Evolutionary conservation across 345 rosid species (phyloP), one percentile per base, ranked within the genome.

Genomic region (Euphorbia pulcherrima): DNA sequence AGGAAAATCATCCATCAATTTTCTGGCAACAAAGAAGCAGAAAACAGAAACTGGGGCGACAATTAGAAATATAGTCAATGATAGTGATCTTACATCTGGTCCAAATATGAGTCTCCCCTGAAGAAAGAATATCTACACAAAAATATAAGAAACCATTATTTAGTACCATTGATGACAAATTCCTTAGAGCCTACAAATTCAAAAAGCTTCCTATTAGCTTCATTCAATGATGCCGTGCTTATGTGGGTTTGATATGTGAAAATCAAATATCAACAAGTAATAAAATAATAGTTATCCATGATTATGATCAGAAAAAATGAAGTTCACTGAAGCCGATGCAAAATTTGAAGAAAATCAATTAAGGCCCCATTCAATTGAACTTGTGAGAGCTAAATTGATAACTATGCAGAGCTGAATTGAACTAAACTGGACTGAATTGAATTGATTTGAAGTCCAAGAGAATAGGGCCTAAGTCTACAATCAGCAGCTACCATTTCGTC

Each of bases 51-150:
- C 87, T 55, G 97, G 99, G 74, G 82, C 88, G 61, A 84, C 87
- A 54, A 94, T 78, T 66, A 94, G 75, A 79, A 81, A 79, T 79
- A 86, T 33, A 37, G 97, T 81, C 17, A 91, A 68, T 35, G 82
- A 76, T 55, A 94, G 75, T 17, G 87, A 89, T 62, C 86, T 80
- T 26, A 83, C 92, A 89, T 94, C 99, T 0, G 99, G 99, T 77
- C 99, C 99, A 78, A 94, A 91, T 70, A 91, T 85, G 39, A 91
- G 79, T 78, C 99, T 86, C 71, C 99, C 99, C 33, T 76, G 81
- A 54, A 81, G 75, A 65, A 79, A 47, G 74, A 94, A 94, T 75
- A 87, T 73, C 99, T 94, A 88, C 75, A 83, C 2, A 51, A 62
- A 59, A 57, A 68, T 4, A 48, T 53, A 59, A 14, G 51, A 8